Conservation (phyloP, 768 basidiomycete genomes). For the Podaxis sp. region DNA sequence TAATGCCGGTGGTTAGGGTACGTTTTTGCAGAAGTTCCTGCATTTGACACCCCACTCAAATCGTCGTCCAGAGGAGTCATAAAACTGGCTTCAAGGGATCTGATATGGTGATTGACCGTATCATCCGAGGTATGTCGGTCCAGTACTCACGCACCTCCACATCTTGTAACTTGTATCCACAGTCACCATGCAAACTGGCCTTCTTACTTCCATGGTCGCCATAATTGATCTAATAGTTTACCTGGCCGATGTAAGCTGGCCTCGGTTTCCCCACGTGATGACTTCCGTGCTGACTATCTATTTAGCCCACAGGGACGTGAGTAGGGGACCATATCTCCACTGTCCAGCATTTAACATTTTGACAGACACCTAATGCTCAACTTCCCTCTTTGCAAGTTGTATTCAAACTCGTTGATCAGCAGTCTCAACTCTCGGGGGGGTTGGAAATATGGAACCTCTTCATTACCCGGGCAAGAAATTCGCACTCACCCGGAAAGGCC, state of each 20-base stretch:
- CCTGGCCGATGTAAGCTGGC: conserved; percentile 25
- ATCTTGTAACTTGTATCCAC: neutral
- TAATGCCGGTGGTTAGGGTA: conserved; percentile 7
- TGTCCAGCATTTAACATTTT: neutral
- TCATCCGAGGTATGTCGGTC: conserved; percentile 35
- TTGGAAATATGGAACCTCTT: conserved; percentile 22
- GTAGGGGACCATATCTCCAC: neutral
- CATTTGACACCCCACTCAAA: neutral
- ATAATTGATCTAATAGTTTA: conserved; percentile 33
- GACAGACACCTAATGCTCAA: conserved; percentile 37
- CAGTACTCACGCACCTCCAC: neutral
- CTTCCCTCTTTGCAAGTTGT: conserved; percentile 39
- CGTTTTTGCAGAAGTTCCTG: neutral
- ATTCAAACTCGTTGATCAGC: conserved; percentile 42
- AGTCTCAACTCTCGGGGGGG: conserved; percentile 34
- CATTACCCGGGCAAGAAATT: neutral
- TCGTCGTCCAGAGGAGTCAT: conserved; percentile 30
- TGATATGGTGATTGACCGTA: conserved; percentile 41
- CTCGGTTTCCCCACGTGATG: neutral
- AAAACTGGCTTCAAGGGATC: conserved; percentile 43
- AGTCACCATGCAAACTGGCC: conserved; percentile 40
- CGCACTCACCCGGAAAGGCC: neutral
- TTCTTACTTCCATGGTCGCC: conserved; percentile 34
- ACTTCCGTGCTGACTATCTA: neutral
- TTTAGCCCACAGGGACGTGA: conserved; percentile 15